phyloP scores from a whole-genome alignment of 345 rosid species.

The Citrus cavaleriei region DNA sequence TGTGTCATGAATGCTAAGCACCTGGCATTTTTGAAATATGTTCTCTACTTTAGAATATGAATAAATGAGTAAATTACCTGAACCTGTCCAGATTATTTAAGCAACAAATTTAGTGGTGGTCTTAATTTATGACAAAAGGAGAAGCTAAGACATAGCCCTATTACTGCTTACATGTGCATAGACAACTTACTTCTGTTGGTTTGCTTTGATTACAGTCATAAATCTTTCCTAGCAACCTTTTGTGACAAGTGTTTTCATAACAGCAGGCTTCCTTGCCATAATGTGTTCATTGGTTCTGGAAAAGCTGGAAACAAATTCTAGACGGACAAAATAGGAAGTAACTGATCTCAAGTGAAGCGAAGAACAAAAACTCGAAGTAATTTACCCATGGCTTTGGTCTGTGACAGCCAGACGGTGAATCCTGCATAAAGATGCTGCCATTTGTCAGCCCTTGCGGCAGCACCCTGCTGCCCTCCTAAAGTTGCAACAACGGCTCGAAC shows the following conservation, averaged over 20 bases:
- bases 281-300: background rate
- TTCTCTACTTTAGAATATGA: background rate
- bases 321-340: background rate
- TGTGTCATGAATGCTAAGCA: background rate
- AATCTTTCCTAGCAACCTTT: background rate
- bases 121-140: background rate
- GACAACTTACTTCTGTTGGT: background rate
- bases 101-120: background rate
- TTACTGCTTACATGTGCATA: background rate
- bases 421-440: constrained; percentile 90
- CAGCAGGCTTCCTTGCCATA: background rate
- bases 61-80: background rate
- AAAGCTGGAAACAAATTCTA: background rate
- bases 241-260: background rate
- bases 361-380: background rate
- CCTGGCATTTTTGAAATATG: background rate
- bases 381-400: constrained; percentile 78
- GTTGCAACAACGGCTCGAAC: constrained; percentile 86
- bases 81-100: background rate
- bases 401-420: constrained; percentile 79
- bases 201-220: background rate
- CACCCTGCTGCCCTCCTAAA: constrained; percentile 75
- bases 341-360: background rate
- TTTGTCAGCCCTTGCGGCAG: constrained; percentile 52
- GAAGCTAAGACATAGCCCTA: background rate